phyloP scores from a whole-genome alignment of 352 stramenopile species.

The Pythium plurisporium region DNA sequence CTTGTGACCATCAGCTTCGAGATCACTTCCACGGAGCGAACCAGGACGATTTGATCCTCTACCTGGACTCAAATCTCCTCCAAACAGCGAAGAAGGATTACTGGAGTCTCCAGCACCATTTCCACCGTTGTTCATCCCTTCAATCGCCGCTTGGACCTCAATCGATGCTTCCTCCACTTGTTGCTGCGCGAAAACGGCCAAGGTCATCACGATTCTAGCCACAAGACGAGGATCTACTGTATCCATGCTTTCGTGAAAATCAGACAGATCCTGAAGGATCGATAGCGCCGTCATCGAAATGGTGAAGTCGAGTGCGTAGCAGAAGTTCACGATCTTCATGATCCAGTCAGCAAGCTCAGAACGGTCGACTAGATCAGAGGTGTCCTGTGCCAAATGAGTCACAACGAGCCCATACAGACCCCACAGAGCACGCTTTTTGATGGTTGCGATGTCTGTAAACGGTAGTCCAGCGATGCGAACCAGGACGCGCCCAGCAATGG shows the following conservation, averaged over 20 bases:
- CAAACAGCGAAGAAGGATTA: constrained; percentile 20
- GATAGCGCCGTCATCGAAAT: constrained; percentile 74
- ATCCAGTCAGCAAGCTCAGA: constrained; percentile 71
- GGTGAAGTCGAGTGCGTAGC: constrained; percentile 63
- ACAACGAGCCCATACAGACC: constrained; percentile 73
- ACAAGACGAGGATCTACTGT: constrained; percentile 61
- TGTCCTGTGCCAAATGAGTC: constrained; percentile 46
- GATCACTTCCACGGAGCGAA: constrained; percentile 15
- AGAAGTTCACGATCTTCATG: constrained; percentile 76
- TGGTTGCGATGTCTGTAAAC: constrained; percentile 68
- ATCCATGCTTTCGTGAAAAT: constrained; percentile 71
- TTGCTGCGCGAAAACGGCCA: constrained; percentile 81
- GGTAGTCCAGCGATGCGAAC: constrained; percentile 68
- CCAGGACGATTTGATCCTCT: constrained; percentile 3
- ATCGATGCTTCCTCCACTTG: constrained; percentile 87
- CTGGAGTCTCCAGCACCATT: neutral
- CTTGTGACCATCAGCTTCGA: constrained; percentile 56
- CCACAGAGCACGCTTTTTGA: constrained; percentile 81
- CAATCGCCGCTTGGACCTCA: constrained; percentile 77
- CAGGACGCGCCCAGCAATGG: constrained; percentile 69
- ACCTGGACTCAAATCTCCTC: constrained; percentile 5
- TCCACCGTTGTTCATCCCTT: constrained; percentile 26
- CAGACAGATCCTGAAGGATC: constrained; percentile 75
- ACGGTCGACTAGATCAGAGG: constrained; percentile 30
- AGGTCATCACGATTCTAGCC: constrained; percentile 83